Conservation (phyloP, 192 early-diverging fungal genomes). For the Umbelopsis ramanniana region DNA sequence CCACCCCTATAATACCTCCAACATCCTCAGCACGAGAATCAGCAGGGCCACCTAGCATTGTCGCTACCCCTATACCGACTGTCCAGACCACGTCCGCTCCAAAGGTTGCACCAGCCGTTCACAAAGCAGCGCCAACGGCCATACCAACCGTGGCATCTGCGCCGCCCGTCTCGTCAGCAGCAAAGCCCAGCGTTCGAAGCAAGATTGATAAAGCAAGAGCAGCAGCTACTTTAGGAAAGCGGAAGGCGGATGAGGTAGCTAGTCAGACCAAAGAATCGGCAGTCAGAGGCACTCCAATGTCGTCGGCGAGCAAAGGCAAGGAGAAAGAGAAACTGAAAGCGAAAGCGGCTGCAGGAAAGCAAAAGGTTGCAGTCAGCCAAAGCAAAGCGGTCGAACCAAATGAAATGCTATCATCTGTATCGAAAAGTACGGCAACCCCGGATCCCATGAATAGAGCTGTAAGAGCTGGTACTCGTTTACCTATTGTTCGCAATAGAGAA, state of each 20-base stretch:
- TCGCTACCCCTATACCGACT: not conserved
- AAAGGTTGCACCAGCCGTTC: not conserved
- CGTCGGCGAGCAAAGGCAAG: not conserved
- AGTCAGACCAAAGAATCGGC: not conserved
- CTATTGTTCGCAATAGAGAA: not conserved
- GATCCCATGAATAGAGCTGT: constrained; percentile 2
- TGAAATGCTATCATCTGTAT: no score
- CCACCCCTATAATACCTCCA: not conserved
- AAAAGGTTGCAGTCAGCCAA: no score
- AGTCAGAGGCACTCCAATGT: not conserved
- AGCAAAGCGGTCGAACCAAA: no score
- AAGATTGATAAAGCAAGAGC: constrained; percentile 3
- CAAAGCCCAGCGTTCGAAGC: constrained; percentile 1
- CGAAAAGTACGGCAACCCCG: not conserved
- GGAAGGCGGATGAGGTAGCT: not conserved
- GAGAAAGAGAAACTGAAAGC: not conserved
- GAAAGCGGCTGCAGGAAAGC: no score
- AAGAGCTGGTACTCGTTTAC: not conserved
- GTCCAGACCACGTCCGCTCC: not conserved
- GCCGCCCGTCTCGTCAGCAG: not conserved
- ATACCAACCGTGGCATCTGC: not conserved
- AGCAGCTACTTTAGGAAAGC: not conserved
- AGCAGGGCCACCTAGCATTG: not conserved
- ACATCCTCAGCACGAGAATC: not conserved
- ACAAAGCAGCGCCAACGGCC: not conserved